These are phyloP conservation scores for Takashimella tepidaria DNA, from an alignment of 1,284 basidiomycete genomes.

Conservation along the genomic window DNA sequence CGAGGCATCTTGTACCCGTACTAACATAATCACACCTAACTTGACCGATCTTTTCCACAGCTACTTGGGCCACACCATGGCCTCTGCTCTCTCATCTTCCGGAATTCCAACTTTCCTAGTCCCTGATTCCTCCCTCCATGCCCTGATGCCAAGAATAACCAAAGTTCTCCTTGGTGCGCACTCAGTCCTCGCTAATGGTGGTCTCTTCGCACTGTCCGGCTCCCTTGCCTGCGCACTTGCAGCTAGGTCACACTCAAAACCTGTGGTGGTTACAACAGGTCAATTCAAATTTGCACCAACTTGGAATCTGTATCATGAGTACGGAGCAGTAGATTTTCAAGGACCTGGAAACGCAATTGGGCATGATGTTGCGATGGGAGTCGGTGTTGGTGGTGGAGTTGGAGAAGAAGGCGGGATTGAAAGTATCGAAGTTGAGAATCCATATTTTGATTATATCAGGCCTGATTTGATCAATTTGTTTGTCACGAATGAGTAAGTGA, in stretches of 20 bases:
- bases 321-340: slow-evolving; percentile 78
- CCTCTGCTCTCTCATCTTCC: slow-evolving; percentile 65
- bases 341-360: slow-evolving; percentile 76
- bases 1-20: too few relatives aligned
- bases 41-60: slow-evolving; percentile 47
- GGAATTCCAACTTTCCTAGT: slow-evolving; percentile 91
- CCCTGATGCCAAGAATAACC: slow-evolving; percentile 93
- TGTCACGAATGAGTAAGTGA: slow-evolving; percentile 89
- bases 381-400: slow-evolving; percentile 65
- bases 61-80: slow-evolving; percentile 81
- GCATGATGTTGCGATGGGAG: slow-evolving; percentile 53
- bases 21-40: neutral
- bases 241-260: slow-evolving; percentile 85
- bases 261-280: slow-evolving; percentile 88
- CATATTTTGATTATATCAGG: slow-evolving; percentile 89
- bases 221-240: slow-evolving; percentile 79
- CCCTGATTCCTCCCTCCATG: slow-evolving; percentile 90
- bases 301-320: slow-evolving; percentile 88
- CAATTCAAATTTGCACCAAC: slow-evolving; percentile 93
- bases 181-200: slow-evolving; percentile 90
- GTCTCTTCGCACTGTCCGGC: slow-evolving; percentile 83
- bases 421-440: slow-evolving; percentile 83
- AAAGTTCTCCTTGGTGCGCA: slow-evolving; percentile 93
- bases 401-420: slow-evolving; percentile 79
- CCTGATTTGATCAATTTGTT: slow-evolving; percentile 90